phyloP scores from a whole-genome alignment of 106 monocot genomes.

The Platanthera guangdongensis region DNA sequence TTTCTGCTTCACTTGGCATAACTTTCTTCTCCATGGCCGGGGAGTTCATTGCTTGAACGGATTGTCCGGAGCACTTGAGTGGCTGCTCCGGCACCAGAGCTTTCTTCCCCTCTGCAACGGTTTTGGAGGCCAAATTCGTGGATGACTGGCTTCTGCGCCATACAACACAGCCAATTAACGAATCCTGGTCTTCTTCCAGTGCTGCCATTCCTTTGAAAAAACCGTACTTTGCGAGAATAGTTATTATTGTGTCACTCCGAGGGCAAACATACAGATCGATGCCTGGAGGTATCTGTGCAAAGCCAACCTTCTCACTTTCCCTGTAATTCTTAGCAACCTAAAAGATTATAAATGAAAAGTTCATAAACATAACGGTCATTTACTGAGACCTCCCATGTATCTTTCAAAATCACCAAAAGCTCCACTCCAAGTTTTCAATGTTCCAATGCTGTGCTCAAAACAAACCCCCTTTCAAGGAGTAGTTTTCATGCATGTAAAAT shows the following conservation, averaged over 20 bases:
- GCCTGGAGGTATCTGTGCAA: slow-evolving; percentile 53
- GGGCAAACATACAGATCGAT: slow-evolving; percentile 73
- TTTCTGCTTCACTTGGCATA: not conserved
- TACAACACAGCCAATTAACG: slow-evolving; percentile 75
- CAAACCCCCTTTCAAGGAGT: too few species aligned
- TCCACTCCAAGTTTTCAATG: too few species aligned
- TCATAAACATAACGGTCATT: not conserved
- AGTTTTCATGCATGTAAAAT: too few species aligned
- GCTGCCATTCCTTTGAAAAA: slow-evolving; percentile 75
- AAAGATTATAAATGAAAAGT: not conserved
- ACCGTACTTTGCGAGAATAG: slow-evolving; percentile 73
- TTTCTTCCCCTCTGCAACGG: slow-evolving; percentile 17
- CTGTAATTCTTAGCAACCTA: slow-evolving; percentile 53
- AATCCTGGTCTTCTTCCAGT: slow-evolving; percentile 57
- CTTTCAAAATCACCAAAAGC: too few species aligned
- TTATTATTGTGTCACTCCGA: slow-evolving; percentile 64
- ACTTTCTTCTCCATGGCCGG: slow-evolving; percentile 12
- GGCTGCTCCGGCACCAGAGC: slow-evolving; percentile 4
- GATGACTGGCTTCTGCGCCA: slow-evolving; percentile 42
- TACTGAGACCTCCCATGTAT: not conserved
- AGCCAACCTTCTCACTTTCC: slow-evolving; percentile 52
- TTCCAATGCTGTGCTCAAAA: too few species aligned
- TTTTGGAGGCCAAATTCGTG: slow-evolving; percentile 13
- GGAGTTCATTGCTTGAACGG: slow-evolving; percentile 12
- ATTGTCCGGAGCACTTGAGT: not conserved